These are phyloP conservation scores for Psilocybe cyanescens DNA, from an alignment of 768 basidiomycete genomes.

Conservation along the genomic window DNA sequence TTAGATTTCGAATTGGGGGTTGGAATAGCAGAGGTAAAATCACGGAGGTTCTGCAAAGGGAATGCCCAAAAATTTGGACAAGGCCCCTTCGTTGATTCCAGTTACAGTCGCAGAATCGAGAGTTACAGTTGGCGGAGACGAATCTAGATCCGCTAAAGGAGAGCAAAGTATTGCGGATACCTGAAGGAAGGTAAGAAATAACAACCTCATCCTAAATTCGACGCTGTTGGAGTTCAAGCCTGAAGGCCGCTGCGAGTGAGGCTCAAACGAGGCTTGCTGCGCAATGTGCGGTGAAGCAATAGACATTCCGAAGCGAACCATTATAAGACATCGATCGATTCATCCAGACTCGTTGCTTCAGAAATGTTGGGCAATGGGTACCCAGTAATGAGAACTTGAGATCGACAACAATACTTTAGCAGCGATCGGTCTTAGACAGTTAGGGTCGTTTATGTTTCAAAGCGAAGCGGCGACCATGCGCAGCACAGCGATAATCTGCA, in stretches of 20 bases:
- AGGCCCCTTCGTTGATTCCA: constrained; percentile 36
- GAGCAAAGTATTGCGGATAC: background rate
- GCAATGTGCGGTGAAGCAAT: background rate
- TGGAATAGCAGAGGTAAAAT: constrained; percentile 19
- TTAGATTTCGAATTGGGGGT: background rate
- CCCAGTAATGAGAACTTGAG: background rate
- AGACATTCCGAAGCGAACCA: background rate
- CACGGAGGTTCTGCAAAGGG: constrained; percentile 56
- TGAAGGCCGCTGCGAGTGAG: too few relatives aligned
- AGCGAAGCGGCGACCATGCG: background rate
- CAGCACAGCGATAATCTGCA: background rate
- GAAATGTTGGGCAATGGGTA: background rate
- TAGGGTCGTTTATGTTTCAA: background rate
- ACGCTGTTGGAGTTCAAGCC: background rate
- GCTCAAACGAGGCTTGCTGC: too few relatives aligned
- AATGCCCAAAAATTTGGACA: constrained; percentile 49
- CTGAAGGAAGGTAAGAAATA: background rate
- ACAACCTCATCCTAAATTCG: background rate
- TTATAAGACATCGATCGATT: background rate
- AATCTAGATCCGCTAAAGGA: background rate
- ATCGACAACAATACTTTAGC: background rate
- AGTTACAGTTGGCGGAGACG: constrained; percentile 34
- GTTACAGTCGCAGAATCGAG: constrained; percentile 48
- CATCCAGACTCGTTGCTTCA: background rate
- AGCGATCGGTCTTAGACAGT: constrained; percentile 7